phyloP scores from a whole-genome alignment of 1,284 basidiomycete species.

The Porphyrellus sp. region DNA sequence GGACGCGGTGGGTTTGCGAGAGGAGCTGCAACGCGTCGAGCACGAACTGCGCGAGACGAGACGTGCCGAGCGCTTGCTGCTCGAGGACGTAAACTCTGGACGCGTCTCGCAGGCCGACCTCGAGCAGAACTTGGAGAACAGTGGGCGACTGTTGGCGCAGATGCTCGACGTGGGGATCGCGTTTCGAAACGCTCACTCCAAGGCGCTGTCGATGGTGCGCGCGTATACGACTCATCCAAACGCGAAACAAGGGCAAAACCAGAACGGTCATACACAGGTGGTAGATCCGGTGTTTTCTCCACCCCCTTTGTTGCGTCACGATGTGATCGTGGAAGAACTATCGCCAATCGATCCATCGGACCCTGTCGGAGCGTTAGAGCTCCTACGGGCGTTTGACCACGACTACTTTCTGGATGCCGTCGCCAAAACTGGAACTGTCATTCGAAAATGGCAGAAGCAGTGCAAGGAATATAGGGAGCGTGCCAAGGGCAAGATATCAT shows the following conservation, averaged over 20 bases:
- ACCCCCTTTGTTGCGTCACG: slow-evolving; percentile 46
- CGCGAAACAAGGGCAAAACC: slow-evolving; percentile 37
- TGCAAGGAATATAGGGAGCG: slow-evolving; percentile 92
- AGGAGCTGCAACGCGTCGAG: slow-evolving; percentile 69
- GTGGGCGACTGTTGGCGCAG: slow-evolving; percentile 62
- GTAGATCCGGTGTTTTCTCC: slow-evolving; percentile 48
- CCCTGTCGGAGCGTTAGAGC: slow-evolving; percentile 62
- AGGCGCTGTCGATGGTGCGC: slow-evolving; percentile 62
- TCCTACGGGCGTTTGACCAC: slow-evolving; percentile 73
- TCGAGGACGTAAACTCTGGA: slow-evolving; percentile 60
- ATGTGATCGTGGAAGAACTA: slow-evolving; percentile 60
- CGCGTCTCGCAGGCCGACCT: slow-evolving; percentile 62
- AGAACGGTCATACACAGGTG: slow-evolving; percentile 31
- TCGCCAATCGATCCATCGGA: slow-evolving; percentile 72
- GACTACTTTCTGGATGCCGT: slow-evolving; percentile 82
- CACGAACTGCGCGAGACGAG: slow-evolving; percentile 62
- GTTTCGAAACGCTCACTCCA: slow-evolving; percentile 70
- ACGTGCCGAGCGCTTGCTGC: slow-evolving; percentile 58
- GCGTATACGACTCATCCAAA: slow-evolving; percentile 58
- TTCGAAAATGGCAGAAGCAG: slow-evolving; percentile 95
- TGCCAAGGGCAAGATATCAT: slow-evolving; percentile 90
- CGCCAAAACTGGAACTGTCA: slow-evolving; percentile 75
- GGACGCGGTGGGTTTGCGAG: slow-evolving; percentile 63
- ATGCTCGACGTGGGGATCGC: slow-evolving; percentile 71
- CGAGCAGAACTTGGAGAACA: slow-evolving; percentile 61